Conservation (phyloP, 345 rosid species). For the Heritiera littoralis region DNA sequence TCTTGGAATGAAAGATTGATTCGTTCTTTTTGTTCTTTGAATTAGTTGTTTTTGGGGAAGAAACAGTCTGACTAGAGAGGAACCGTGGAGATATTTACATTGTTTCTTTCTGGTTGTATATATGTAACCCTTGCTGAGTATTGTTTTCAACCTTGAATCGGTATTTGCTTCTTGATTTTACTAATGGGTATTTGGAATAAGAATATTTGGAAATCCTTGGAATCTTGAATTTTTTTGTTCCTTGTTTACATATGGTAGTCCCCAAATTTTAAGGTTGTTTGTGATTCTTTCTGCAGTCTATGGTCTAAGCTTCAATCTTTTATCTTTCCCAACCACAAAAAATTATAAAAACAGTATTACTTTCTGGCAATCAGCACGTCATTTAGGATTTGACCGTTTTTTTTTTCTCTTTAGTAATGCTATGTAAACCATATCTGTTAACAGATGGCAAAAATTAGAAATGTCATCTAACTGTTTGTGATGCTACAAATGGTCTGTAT, state of each 20-base stretch:
- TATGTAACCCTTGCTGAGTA: background rate
- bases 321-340: background rate
- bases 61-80: background rate
- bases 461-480: background rate
- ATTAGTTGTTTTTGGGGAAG: background rate
- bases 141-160: background rate
- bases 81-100: background rate
- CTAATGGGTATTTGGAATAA: background rate
- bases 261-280: background rate
- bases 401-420: background rate
- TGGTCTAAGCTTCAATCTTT: constrained; percentile 4
- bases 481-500: background rate
- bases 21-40: background rate
- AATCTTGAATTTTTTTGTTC: background rate
- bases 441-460: background rate
- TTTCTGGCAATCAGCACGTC: background rate
- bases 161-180: constrained; percentile 6
- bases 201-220: background rate
- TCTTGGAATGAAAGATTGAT: background rate
- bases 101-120: background rate
- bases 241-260: background rate
- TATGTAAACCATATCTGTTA: background rate
- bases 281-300: background rate
- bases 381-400: background rate
- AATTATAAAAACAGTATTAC: background rate